Percentiles rank a stretch among this genome's conserved stretches.
These are phyloP conservation scores for Ophiostoma pallidulum DNA, from an alignment of 2,329 filamentous ascomycete genomes.

Conservation along the genomic window DNA sequence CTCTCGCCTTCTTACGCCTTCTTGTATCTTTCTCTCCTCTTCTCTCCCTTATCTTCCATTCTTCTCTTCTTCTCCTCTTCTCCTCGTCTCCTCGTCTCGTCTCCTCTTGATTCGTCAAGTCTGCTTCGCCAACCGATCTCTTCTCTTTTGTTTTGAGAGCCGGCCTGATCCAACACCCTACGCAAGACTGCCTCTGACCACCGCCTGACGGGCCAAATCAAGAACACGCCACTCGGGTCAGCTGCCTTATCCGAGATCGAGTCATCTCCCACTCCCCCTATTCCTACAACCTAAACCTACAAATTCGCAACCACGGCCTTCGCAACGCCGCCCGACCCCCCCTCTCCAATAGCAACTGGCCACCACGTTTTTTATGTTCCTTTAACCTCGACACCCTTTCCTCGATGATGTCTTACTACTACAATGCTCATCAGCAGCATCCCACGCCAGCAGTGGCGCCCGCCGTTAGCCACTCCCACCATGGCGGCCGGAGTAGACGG, in stretches of 20 bases:
- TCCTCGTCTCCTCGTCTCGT: not conserved
- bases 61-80: not conserved
- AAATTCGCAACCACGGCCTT: conserved; percentile 9
- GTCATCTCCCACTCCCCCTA: not conserved
- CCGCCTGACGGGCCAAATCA: too few species aligned
- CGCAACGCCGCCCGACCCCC: not conserved
- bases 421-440: conserved; percentile 50
- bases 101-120: not conserved
- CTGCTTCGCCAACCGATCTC: not conserved
- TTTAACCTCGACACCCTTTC: not conserved
- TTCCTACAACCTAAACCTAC: too few species aligned
- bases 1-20: not conserved
- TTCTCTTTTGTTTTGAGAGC: not conserved
- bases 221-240: conserved; percentile 5
- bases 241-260: conserved; percentile 2
- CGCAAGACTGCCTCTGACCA: too few species aligned
- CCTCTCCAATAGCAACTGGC: not conserved
- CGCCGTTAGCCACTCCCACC: conserved; percentile 61
- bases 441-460: conserved; percentile 44
- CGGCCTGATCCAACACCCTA: too few species aligned
- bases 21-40: not conserved
- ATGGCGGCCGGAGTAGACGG: conserved; percentile 76
- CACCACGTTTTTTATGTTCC: not conserved
- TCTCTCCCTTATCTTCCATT: not conserved
- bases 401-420: conserved; percentile 52